Evolutionary conservation across 164 flowering plant species (phyloP), one percentile per base, ranked within the genome.

Genomic region (Vitis riparia): DNA sequence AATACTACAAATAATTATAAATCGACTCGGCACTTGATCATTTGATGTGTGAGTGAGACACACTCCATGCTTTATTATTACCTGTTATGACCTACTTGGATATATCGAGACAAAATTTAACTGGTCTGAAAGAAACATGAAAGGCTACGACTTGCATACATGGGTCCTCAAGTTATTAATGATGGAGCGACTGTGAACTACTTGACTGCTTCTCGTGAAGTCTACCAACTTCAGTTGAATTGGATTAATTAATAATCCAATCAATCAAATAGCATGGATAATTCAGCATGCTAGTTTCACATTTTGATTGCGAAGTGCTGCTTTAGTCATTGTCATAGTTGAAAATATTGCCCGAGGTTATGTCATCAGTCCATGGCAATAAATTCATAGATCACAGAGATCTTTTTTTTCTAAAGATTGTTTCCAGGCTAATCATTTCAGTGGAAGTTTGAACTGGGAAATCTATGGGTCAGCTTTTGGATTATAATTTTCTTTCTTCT

Each of bases 31-130:
- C 11, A 12, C 1, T 32, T 10, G 30, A 14, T n/a, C 55, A 29
- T 10, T 49, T 14, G 48, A 72, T 30, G 58, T 23, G 52, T 48
- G 9, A 60, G 12, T 52, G 44, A 52, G 48, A 29, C 30, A 63
- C 76, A 56, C 48, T 57, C 59, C 58, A 57, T 57, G 66, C 59
- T 55, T 66, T 23, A 53, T 10, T 72, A 55, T 67, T 61, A 14
- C 27, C 55, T 11, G 2, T 9, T 12, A 55, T 29, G 55, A 67
- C 57, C 67, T 65, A 64, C 56, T 55, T 71, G 56, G 3, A 15
- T 27, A 56, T 57, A 64, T 55, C 53, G 14, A 44, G 62, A 55
- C 70, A 62, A 67, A 67, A 67, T 8, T 67, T 53, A 10, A 53
- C 16, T 17, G 57, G 67, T 27, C 56, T 51, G 69, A 66, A 60